Percentiles rank a stretch among this genome's conserved stretches.
phyloP scores from a whole-genome alignment of 2,329 filamentous ascomycete species.

The Zasmidium angulare region DNA sequence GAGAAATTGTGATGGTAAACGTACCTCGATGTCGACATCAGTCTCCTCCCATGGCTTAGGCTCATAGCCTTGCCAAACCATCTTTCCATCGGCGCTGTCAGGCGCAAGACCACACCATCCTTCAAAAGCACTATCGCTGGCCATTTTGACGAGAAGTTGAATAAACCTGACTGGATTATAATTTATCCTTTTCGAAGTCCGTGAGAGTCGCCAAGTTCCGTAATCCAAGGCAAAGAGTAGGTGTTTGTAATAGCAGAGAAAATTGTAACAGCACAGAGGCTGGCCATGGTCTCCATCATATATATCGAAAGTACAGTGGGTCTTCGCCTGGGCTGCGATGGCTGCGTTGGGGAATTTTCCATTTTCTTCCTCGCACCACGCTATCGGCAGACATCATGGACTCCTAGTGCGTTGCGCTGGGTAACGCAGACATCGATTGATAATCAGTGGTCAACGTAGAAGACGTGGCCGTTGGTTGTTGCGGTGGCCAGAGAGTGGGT shows the following conservation, averaged over 20 bases:
- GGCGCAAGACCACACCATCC: constrained; percentile 57
- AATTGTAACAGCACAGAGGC: background rate
- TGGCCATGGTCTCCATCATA: background rate
- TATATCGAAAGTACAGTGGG: constrained; percentile 1
- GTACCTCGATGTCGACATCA: constrained; percentile 40
- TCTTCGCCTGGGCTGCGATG: background rate
- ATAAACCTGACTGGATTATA: constrained; percentile 6
- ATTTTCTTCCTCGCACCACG: constrained; percentile 5
- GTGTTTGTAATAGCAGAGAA: background rate
- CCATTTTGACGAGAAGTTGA: constrained; percentile 13
- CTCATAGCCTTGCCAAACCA: constrained; percentile 51
- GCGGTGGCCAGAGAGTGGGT: constrained; percentile 7
- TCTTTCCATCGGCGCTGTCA: constrained; percentile 52
- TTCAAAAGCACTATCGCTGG: constrained; percentile 51
- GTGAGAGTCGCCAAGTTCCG: constrained; percentile 8
- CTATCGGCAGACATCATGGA: constrained; percentile 3
- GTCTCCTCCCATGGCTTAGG: constrained; percentile 41
- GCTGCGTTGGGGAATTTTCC: background rate
- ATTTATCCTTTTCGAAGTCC: constrained; percentile 5
- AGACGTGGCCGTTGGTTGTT: constrained; percentile 3
- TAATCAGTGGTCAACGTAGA: constrained; percentile 3
- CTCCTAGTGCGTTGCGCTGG: background rate
- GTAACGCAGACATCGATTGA: constrained; percentile 1
- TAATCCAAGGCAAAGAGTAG: constrained; percentile 1
- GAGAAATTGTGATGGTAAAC: background rate